Percentiles rank a stretch among this genome's conserved stretches.
Evolutionary conservation across 192 early-diverging fungal genomes (phyloP).

Genomic region (Linnemannia exigua): DNA sequence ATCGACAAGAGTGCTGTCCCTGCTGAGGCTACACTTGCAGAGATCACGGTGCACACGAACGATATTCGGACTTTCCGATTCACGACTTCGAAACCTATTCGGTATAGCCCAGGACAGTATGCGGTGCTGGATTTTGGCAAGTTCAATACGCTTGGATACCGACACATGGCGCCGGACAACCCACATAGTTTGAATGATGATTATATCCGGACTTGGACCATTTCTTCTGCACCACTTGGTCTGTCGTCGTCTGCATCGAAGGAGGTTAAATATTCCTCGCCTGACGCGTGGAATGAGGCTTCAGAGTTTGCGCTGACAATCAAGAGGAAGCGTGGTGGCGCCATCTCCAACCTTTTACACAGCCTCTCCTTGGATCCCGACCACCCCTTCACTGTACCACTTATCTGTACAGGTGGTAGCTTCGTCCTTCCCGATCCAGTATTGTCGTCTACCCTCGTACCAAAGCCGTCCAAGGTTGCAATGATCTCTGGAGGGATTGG

Average conservation of each 20-base stretch:
- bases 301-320: slow-evolving; percentile 31
- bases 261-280: not conserved
- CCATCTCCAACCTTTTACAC: slow-evolving; percentile 36
- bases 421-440: slow-evolving; percentile 19
- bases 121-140: slow-evolving; percentile 43
- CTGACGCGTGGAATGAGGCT: not conserved
- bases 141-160: slow-evolving; percentile 34
- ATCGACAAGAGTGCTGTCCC: not conserved
- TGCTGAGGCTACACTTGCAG: slow-evolving; percentile 8
- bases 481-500: slow-evolving; percentile 52
- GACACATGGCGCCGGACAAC: slow-evolving; percentile 39
- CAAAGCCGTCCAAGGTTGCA: not conserved
- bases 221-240: slow-evolving; percentile 22
- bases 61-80: slow-evolving; percentile 34
- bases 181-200: slow-evolving; percentile 52
- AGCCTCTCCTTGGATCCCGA: not conserved
- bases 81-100: slow-evolving; percentile 8
- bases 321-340: slow-evolving; percentile 41
- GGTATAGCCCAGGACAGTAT: slow-evolving; percentile 37
- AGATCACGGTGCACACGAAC: slow-evolving; percentile 21
- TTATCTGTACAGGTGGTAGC: slow-evolving; percentile 28
- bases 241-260: not conserved
- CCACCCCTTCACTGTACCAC: slow-evolving; percentile 12
- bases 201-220: slow-evolving; percentile 53
- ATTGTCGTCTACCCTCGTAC: not conserved